Conservation (phyloP, 345 rosid genomes). For the Hibiscus mutabilis region DNA sequence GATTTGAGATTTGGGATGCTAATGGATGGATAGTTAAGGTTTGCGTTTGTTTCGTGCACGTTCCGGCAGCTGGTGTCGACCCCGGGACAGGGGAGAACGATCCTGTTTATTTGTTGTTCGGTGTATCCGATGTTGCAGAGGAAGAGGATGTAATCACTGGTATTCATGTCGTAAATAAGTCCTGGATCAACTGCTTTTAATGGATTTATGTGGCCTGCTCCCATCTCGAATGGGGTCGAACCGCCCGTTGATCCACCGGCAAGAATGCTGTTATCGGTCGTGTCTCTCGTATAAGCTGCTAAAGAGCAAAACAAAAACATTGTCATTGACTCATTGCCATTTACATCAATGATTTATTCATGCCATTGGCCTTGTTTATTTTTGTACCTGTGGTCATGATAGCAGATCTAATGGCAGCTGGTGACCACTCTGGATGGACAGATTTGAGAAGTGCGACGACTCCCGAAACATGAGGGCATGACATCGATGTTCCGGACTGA, state of each 20-base stretch:
- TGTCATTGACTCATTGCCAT: background rate
- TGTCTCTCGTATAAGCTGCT: conserved; percentile 35
- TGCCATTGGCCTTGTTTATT: background rate
- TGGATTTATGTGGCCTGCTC: conserved; percentile 63
- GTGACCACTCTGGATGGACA: conserved; percentile 61
- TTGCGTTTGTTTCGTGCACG: conserved; percentile 18
- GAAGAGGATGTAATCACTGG: conserved; percentile 47
- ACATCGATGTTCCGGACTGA: conserved; percentile 68
- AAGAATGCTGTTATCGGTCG: conserved; percentile 24
- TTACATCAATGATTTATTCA: background rate
- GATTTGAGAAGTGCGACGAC: conserved; percentile 57
- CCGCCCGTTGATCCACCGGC: conserved; percentile 33
- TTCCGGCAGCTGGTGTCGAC: conserved; percentile 20
- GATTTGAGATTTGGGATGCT: conserved; percentile 36
- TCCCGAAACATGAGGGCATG: conserved; percentile 73
- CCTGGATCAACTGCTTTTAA: conserved; percentile 63
- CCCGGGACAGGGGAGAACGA: conserved; percentile 23
- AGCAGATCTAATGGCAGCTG: conserved; percentile 66
- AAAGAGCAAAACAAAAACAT: background rate
- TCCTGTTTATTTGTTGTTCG: conserved; percentile 16
- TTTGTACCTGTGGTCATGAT: conserved; percentile 60
- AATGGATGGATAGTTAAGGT: conserved; percentile 63
- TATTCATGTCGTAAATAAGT: conserved; percentile 45
- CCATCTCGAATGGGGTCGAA: conserved; percentile 47
- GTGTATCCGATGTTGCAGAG: conserved; percentile 59